Conservation (phyloP, 2,329 filamentous ascomycete species). For the Colletotrichum sp. region DNA sequence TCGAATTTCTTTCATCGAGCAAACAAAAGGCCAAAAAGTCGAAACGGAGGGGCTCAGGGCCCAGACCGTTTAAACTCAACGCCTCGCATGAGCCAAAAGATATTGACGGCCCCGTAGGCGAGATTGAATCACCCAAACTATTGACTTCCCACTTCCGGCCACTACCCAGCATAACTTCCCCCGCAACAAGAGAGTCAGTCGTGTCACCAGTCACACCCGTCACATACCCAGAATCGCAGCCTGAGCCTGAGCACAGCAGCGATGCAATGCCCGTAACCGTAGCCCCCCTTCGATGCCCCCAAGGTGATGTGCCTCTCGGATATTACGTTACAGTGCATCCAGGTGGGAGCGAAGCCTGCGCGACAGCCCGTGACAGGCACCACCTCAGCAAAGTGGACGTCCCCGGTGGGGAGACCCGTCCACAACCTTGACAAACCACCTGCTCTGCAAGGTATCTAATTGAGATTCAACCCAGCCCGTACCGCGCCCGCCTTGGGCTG, state of each 20-base stretch:
- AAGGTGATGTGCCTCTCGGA: constrained; percentile 1
- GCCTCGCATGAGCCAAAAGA: background rate
- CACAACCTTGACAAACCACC: background rate
- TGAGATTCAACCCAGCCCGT: background rate
- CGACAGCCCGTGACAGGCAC: constrained; percentile 2
- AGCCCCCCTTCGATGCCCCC: background rate
- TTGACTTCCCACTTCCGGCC: background rate
- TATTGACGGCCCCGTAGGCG: background rate
- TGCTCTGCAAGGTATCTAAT: background rate
- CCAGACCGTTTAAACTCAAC: background rate
- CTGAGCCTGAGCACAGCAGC: background rate
- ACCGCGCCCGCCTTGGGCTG: background rate
- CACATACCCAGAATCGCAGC: background rate
- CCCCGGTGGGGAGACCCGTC: background rate
- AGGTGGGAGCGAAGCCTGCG: background rate
- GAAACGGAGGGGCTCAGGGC: background rate
- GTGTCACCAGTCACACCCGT: background rate
- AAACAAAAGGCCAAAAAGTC: background rate
- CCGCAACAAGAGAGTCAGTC: background rate
- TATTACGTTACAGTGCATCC: constrained; percentile 22
- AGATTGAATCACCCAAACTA: background rate
- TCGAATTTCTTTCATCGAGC: background rate
- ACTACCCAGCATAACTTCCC: background rate
- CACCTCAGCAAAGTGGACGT: background rate
- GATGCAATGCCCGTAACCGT: background rate